Evolutionary conservation across 2,329 filamentous ascomycete species (phyloP).

Genomic region (Chrysosphaeria jannelii): DNA sequence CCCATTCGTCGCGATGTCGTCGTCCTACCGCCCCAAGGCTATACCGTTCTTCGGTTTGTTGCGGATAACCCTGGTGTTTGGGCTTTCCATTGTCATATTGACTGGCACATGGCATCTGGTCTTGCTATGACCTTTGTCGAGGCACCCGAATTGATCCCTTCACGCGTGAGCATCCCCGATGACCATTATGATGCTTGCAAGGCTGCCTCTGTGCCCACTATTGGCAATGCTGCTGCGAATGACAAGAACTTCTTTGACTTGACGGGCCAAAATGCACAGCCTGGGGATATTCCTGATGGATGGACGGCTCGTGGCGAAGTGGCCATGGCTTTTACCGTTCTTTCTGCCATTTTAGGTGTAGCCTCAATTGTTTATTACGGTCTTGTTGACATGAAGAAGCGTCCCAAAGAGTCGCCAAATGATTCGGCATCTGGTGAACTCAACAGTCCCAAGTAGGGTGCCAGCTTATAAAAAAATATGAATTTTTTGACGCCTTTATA

Average conservation of each 20-base stretch:
- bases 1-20: conserved; percentile 42
- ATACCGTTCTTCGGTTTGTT: conserved; percentile 35
- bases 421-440: no score
- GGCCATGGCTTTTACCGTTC: conserved; percentile 40
- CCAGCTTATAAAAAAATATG: no score
- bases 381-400: conserved; percentile 9
- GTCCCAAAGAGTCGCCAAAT: conserved; percentile 1
- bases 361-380: conserved; percentile 38
- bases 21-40: conserved; percentile 31
- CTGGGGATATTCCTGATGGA: conserved; percentile 5
- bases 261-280: conserved; percentile 5
- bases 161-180: conserved; percentile 25
- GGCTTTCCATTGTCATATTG: conserved; percentile 53
- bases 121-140: conserved; percentile 34
- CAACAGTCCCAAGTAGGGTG: no score
- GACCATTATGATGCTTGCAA: conserved; percentile 27
- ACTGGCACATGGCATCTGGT: conserved; percentile 45
- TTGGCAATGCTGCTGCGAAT: conserved; percentile 8
- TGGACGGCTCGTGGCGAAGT: conserved; percentile 39
- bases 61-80: conserved; percentile 32
- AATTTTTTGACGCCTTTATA: no score
- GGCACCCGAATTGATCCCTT: conserved; percentile 29
- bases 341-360: conserved; percentile 39
- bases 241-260: conserved; percentile 6
- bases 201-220: conserved; percentile 4